phyloP scores from a whole-genome alignment of 1,284 basidiomycete species.

The Phellinidium pouzarii region DNA sequence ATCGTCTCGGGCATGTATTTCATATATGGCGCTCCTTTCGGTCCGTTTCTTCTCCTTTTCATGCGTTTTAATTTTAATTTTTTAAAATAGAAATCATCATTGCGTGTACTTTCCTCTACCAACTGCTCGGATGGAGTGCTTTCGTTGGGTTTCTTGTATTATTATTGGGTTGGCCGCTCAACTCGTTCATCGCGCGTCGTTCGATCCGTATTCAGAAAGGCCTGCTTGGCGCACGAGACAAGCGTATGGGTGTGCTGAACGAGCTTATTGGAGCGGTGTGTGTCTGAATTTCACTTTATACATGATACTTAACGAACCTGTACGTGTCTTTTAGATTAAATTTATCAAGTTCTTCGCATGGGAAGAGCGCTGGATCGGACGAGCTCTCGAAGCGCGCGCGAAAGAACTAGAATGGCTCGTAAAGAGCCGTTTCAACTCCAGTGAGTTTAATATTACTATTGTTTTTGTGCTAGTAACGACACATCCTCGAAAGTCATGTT shows the following conservation, averaged over 20 bases:
- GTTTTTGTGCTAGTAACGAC: no score
- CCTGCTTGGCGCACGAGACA: slow-evolving; percentile 68
- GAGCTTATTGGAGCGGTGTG: slow-evolving; percentile 73
- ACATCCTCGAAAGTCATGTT: no score
- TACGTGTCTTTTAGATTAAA: slow-evolving; percentile 42
- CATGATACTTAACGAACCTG: background rate
- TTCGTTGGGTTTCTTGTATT: slow-evolving; percentile 84
- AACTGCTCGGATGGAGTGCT: slow-evolving; percentile 71
- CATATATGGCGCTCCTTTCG: slow-evolving; percentile 44
- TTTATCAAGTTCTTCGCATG: slow-evolving; percentile 88
- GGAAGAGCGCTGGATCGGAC: slow-evolving; percentile 69
- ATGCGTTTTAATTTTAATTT: slow-evolving; percentile 17
- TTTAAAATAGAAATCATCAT: slow-evolving; percentile 80
- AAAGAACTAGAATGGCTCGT: slow-evolving; percentile 66
- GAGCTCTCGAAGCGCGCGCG: slow-evolving; percentile 49
- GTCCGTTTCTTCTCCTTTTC: slow-evolving; percentile 28
- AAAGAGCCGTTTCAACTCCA: slow-evolving; percentile 62
- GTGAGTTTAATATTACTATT: no score
- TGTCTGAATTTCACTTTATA: slow-evolving; percentile 2
- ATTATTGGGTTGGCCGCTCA: slow-evolving; percentile 67
- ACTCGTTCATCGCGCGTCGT: slow-evolving; percentile 55
- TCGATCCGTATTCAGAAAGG: slow-evolving; percentile 69
- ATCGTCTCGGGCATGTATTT: slow-evolving; percentile 50
- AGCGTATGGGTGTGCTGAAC: slow-evolving; percentile 79
- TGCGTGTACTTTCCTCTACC: slow-evolving; percentile 72